Evolutionary conservation across 352 stramenopile genomes (phyloP), one percentile per base, ranked within the genome.

Genomic region (Paralagenidium karlingii): DNA sequence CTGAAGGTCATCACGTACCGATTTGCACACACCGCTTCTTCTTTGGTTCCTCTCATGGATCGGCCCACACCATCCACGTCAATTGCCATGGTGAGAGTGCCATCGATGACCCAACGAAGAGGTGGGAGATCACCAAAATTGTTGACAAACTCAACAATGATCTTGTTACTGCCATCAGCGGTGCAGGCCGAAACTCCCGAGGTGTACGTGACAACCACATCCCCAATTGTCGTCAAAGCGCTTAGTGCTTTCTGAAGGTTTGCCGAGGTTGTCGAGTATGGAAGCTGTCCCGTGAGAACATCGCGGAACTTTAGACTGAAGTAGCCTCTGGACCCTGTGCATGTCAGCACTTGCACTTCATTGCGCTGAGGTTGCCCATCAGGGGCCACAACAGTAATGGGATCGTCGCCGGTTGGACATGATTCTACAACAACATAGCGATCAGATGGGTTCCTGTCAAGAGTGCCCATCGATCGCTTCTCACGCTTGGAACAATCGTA

Each of bases 331-430:
- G 32, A 65, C 27, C 55, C 74, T 9, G 34, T 63, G 51, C 83
- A 95, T 5, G 66, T 45, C 30, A 95, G 47, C 29, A 64, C 51
- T 46, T 94, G 81, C 10, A 90, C 53, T 40, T 93, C 82, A 46
- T 89, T 91, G 38, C 63, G 43, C 49, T 96, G 77, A 7, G 34
- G 45, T 1, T 40, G 31, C 20, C 60, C 62, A 19, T 60, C 39
- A 0, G 38, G 1, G 26, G 48, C 40, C 41, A 59, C 60, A n/a
- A 52, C 21, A 0, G 82, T 92, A 47, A 87, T 60, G 2, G 82
- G 82, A 47, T 95, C 80, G 47, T 96, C 90, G 38, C 85, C 87
- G 13, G 69, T 86, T 6, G 82, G 82, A 45, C 88, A 97, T 13
- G 74, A 82, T n/a, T 80, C n/a, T n/a, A 40, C 38, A 65, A 41